phyloP scores from a whole-genome alignment of 768 basidiomycete genomes.

The Lactarius hatsudake region DNA sequence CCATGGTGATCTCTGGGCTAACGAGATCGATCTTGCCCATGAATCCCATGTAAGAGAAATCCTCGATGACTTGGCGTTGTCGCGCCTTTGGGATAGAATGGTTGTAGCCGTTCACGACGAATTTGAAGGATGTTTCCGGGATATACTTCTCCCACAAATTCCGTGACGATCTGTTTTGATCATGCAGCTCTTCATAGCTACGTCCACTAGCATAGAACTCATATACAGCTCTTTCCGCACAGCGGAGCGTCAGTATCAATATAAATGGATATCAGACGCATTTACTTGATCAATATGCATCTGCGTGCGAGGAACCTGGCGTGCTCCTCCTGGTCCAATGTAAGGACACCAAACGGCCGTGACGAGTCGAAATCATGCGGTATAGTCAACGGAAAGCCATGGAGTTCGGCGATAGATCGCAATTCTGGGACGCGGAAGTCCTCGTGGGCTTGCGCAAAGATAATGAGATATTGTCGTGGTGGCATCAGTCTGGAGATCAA shows the following conservation, averaged over 20 bases:
- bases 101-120: slow-evolving; percentile 70
- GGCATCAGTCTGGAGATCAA: slow-evolving; percentile 1
- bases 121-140: slow-evolving; percentile 74
- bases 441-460: slow-evolving; percentile 78
- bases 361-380: slow-evolving; percentile 49
- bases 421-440: slow-evolving; percentile 88
- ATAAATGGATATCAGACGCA: slow-evolving; percentile 4
- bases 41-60: slow-evolving; percentile 83
- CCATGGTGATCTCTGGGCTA: slow-evolving; percentile 66
- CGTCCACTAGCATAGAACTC: slow-evolving; percentile 73
- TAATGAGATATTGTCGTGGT: slow-evolving; percentile 50
- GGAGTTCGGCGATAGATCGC: slow-evolving; percentile 67
- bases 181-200: slow-evolving; percentile 70
- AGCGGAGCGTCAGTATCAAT: not conserved
- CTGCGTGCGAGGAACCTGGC: slow-evolving; percentile 67
- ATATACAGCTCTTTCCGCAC: slow-evolving; percentile 60
- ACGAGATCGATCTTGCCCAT: slow-evolving; percentile 80
- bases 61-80: slow-evolving; percentile 67
- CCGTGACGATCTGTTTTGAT: slow-evolving; percentile 42
- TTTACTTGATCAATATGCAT: slow-evolving; percentile 83
- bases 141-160: slow-evolving; percentile 58
- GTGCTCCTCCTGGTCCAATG: slow-evolving; percentile 67
- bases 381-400: slow-evolving; percentile 55
- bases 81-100: slow-evolving; percentile 67
- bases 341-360: slow-evolving; percentile 73